Evolutionary conservation across 768 basidiomycete genomes (phyloP), one percentile per base, ranked within the genome.

Genomic region (Kwoniella sp.): DNA sequence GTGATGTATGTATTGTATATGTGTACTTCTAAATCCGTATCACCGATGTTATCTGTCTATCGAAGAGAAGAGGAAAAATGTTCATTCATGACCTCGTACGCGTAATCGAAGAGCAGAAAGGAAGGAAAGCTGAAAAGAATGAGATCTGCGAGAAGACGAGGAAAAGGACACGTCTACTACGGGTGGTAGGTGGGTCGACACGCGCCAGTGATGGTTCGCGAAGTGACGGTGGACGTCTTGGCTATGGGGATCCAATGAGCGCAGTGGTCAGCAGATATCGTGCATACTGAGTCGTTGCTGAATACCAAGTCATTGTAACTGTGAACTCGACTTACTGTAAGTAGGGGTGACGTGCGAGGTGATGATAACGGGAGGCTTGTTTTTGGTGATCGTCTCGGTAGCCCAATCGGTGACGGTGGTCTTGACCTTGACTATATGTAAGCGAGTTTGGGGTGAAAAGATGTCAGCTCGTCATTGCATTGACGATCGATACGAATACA

Each of bases 221-320:
- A 61, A 54, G 60, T 61, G 48, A 61, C 48, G 11, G 60, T 61
- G 17, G 51, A 41, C 1, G 60, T 61, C 13, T 61, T 34, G 50
- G 60, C 60, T 61, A 31, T 25, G 31, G 23, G 28, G 34, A 37
- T 37, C 34, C 5, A 37, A n/a, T n/a, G n/a, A 34, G 5, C 34
- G 22, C 23, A 48, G 2, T 15, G 23, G 22, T 34, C 26, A 47
- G 22, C 17, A n/a, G n/a, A 23, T 0, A 2, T 28, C 17, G 41
- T n/a, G 26, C 4, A 56, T 56, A 56, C 15, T 31, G 29, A 15
- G n/a, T n/a, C n/a, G n/a, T n/a, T n/a, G n/a, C n/a, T n/a, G n/a
- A n/a, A n/a, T n/a, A n/a, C n/a, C n/a, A 50, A 9, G 22, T 0
- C 25, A 31, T 30, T 9, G 1, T 31, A 31, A 20, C 17, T 12